These are phyloP conservation scores for Xylariaceae sp. DNA, from an alignment of 2,329 filamentous ascomycete genomes.

Conservation along the genomic window DNA sequence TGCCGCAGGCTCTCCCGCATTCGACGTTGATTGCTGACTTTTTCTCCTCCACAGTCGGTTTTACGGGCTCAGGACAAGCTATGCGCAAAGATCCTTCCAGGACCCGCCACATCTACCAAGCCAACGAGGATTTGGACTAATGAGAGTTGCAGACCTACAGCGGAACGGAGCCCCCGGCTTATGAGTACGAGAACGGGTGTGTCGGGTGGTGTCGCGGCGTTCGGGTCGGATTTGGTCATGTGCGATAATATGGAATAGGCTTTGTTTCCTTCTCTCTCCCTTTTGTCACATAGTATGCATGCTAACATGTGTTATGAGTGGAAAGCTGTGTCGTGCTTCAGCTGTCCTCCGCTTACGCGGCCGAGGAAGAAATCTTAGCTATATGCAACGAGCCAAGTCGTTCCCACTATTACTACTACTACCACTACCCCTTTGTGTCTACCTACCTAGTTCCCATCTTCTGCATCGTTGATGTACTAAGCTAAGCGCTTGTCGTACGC, in stretches of 20 bases:
- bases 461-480: constrained; percentile 14
- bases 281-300: constrained; percentile 28
- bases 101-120: constrained; percentile 78
- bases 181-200: constrained; percentile 12
- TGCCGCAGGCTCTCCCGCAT: neutral
- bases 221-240: constrained; percentile 21
- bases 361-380: constrained; percentile 6
- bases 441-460: neutral
- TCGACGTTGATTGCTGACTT: constrained; percentile 27
- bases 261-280: constrained; percentile 32
- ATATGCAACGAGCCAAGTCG: constrained; percentile 14
- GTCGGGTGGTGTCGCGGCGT: constrained; percentile 11
- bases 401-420: constrained; percentile 1
- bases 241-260: constrained; percentile 22
- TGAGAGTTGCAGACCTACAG: constrained; percentile 25
- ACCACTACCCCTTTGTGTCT: constrained; percentile 1
- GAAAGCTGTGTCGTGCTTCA: constrained; percentile 14
- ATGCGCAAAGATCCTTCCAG: constrained; percentile 90
- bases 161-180: constrained; percentile 13
- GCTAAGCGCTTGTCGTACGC: constrained; percentile 14
- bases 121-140: constrained; percentile 68
- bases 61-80: constrained; percentile 88
- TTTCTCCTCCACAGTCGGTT: constrained; percentile 62
- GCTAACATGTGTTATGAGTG: constrained; percentile 30
- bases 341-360: constrained; percentile 3